Base-by-base conservation (phyloP, 441 rosid species). In the Euphorbia schlechtendalii region DNA sequence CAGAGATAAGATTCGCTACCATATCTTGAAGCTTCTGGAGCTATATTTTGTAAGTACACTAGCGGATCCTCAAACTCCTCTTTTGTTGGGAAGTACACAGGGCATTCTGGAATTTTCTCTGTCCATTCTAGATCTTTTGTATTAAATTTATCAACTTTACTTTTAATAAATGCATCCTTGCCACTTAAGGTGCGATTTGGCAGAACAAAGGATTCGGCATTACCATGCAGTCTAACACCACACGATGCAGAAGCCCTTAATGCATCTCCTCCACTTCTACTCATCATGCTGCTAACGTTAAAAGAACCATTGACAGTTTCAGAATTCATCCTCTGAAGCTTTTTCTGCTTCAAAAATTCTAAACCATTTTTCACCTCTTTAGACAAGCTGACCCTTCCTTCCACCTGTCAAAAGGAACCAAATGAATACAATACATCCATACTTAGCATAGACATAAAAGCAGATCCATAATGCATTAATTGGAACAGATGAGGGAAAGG, bases 21-120 rank as follows among this genome's bases (percentile, higher is more conserved):
- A 76, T 84, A 87, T 84, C 76, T 86, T 34, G 97, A 92, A 80
- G 99, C 99, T 74, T 90, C 94, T 48, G 94, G 96, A 62, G 90
- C 94, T 69, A 96, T 90, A 84, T 84, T 88, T 76, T 88, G 92
- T 74, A 96, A 77, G 75, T 86, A 96, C 67, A 82, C 82, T 80
- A 96, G 80, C 68, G 99, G 99, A 77, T 96, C 99, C 74, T 83
- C 90, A 78, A 96, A 90, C 80, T 96, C 97, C 63, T 86, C 97
- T 77, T 80, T 90, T 34, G 97, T 81, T n/a, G 99, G 97, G 70
- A 70, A 59, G 78, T 85, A 96, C 34, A 96, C 97, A 65, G 98
- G 98, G 74, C 99, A 92, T 60, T 90, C 97, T 27, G 89, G 92
- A 74, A 96, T 82, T 75, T 76, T 85, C 60, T 90, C 94, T 21